phyloP scores from a whole-genome alignment of 23 red algal genomes.

The Gracilariopsis chorda region DNA sequence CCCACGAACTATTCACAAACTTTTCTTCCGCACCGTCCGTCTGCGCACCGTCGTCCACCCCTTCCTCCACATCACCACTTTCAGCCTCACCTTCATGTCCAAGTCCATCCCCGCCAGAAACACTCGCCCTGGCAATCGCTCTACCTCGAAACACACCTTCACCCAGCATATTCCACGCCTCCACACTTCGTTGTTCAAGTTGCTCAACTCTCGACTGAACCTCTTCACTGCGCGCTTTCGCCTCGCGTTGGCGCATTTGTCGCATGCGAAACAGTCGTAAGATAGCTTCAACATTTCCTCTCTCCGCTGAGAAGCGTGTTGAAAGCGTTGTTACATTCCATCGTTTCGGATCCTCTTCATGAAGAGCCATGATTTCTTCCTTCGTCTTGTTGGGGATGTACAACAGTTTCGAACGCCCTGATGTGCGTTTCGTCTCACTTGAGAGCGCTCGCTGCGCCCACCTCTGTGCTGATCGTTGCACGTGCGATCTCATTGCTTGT shows the following conservation, averaged over 20 bases:
- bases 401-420: background rate
- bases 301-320: background rate
- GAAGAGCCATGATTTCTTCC: slow-evolving; percentile 29
- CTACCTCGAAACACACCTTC: background rate
- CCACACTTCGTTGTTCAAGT: background rate
- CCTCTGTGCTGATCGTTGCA: too few relatives aligned
- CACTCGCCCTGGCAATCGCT: background rate
- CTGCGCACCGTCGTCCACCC: background rate
- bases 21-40: background rate
- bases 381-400: background rate
- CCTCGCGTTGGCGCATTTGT: background rate
- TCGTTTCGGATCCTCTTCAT: slow-evolving; percentile 24
- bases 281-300: background rate
- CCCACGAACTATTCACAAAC: background rate
- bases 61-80: background rate
- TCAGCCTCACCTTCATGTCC: background rate
- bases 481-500: too few relatives aligned
- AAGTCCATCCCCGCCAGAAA: background rate
- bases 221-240: background rate
- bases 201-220: background rate
- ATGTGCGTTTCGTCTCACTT: too few relatives aligned
- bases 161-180: background rate
- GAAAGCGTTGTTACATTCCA: slow-evolving; percentile 22
- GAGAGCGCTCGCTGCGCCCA: too few relatives aligned
- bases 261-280: background rate